Evolutionary conservation across 495 filamentous ascomycete species (phyloP), one percentile per base, ranked within the genome.

Genomic region (Xylaria bambusicola): DNA sequence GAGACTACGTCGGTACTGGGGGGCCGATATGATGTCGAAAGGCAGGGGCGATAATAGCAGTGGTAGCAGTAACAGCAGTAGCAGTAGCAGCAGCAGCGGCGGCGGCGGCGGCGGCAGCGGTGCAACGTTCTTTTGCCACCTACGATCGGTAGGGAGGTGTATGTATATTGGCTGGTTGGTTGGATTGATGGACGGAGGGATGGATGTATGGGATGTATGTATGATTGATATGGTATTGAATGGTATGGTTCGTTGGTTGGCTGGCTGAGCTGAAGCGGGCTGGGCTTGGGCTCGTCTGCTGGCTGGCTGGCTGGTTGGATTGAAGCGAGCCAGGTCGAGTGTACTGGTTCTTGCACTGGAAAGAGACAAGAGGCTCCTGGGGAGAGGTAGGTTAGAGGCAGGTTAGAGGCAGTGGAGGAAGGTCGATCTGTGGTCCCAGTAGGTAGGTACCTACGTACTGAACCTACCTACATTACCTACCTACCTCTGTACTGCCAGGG

Each of bases 121-220:
- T 61, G 51, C 51, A 52, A 61, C 58, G 51, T 56, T 49, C 9
- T n/a, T n/a, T n/a, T n/a, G n/a, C n/a, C n/a, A n/a, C n/a, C n/a
- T n/a, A n/a, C n/a, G n/a, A n/a, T n/a, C n/a, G n/a, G n/a, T n/a
- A n/a, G n/a, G n/a, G n/a, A n/a, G n/a, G n/a, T n/a, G n/a, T n/a
- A n/a, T n/a, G n/a, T n/a, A n/a, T n/a, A n/a, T 10, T 33, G 29
- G 29, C 29, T 10, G 29, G 29, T 33, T 33, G 29, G 29, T 33
- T 10, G 5, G 53, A 33, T 26, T 7, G 26, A 38, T 24, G n/a
- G n/a, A n/a, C n/a, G n/a, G n/a, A n/a, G n/a, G n/a, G n/a, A n/a
- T n/a, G n/a, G n/a, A n/a, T n/a, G n/a, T n/a, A n/a, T n/a, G n/a
- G n/a, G n/a, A n/a, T n/a, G n/a, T n/a, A n/a, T n/a, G n/a, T n/a